Evolutionary conservation across 306 rosid genomes (phyloP), one percentile per base, ranked within the genome.

Genomic region (Elaeagnus macrophylla): DNA sequence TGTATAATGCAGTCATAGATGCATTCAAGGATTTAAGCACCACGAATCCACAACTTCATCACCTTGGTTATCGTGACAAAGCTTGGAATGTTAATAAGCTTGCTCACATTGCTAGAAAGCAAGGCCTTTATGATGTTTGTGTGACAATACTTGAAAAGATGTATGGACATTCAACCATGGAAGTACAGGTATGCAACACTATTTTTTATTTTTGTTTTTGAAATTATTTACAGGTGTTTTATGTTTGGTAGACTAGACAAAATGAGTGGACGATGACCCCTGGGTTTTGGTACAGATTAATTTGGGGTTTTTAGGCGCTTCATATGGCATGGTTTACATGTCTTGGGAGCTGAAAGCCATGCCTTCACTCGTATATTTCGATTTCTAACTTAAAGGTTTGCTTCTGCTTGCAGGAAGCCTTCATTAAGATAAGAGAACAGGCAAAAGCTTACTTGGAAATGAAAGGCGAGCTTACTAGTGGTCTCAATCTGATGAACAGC

Each of bases 41-140:
- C 61, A 78, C 96, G 48, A 88, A 93, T 76, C 62, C 87, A 32
- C 79, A 83, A 47, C 96, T 91, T 70, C 99, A 93, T 82, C 96
- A 84, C 76, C 99, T 93, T 75, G 99, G 99, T 62, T 87, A 71
- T 78, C 99, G 96, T 70, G 99, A 93, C 78, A 93, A 88, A 81
- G 99, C 99, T 37, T 93, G 99, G 99, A 93, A 81, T 59, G 99
- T 93, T 60, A 93, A 93, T 74, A 84, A 85, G 76, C 99, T 93
- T 61, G 99, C 99, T 66, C 95, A 75, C 66, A 80, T 93, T 69
- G 89, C 95, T 68, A 85, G 95, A 52, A 87, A 80, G 72, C 99
- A 93, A 72, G 99, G 99, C 68, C 87, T 93, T 39, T 70, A 55
- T 65, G 99, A 93, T 69, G 99, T 93, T 66, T 93, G 99, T 59